phyloP scores from a whole-genome alignment of 371 early-diverging fungal genomes.

The Mucor mucedo region DNA sequence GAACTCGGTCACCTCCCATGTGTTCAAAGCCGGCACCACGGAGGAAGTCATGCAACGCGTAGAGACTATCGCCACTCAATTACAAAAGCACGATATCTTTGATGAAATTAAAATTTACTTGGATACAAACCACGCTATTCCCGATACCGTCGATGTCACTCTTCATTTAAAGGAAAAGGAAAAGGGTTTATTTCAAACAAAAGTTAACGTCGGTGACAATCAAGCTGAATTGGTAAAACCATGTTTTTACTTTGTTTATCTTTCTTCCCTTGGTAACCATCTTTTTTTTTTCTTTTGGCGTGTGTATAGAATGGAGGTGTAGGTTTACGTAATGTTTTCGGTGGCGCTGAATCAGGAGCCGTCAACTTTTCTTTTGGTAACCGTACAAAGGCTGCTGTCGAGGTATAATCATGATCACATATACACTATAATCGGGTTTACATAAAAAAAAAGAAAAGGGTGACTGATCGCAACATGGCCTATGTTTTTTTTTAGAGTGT shows the following conservation, averaged over 20 bases:
- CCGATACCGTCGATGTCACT: slow-evolving; percentile 67
- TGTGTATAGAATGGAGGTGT: slow-evolving; percentile 59
- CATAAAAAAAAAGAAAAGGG: too few species aligned
- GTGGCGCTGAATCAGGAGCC: slow-evolving; percentile 79
- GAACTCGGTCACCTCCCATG: slow-evolving; percentile 34
- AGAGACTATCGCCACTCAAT: slow-evolving; percentile 62
- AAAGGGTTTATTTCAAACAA: slow-evolving; percentile 36
- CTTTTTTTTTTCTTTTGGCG: neutral
- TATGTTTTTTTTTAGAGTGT: slow-evolving; percentile 12
- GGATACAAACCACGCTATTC: slow-evolving; percentile 55
- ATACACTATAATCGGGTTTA: neutral
- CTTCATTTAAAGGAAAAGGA: slow-evolving; percentile 55
- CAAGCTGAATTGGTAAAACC: slow-evolving; percentile 49
- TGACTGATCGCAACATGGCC: too few species aligned
- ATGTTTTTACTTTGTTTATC: too few species aligned
- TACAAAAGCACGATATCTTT: slow-evolving; percentile 80
- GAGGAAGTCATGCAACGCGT: slow-evolving; percentile 63
- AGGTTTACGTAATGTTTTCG: slow-evolving; percentile 76
- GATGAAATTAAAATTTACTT: slow-evolving; percentile 70
- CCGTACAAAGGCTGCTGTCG: slow-evolving; percentile 71
- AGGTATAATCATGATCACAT: slow-evolving; percentile 47
- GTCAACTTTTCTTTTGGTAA: slow-evolving; percentile 72
- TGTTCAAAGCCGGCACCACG: slow-evolving; percentile 61
- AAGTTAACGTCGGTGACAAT: slow-evolving; percentile 39
- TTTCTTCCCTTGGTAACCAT: too few species aligned